phyloP scores from a whole-genome alignment of 176 grass and related monocot species.

The Aegilops sharonensis region DNA sequence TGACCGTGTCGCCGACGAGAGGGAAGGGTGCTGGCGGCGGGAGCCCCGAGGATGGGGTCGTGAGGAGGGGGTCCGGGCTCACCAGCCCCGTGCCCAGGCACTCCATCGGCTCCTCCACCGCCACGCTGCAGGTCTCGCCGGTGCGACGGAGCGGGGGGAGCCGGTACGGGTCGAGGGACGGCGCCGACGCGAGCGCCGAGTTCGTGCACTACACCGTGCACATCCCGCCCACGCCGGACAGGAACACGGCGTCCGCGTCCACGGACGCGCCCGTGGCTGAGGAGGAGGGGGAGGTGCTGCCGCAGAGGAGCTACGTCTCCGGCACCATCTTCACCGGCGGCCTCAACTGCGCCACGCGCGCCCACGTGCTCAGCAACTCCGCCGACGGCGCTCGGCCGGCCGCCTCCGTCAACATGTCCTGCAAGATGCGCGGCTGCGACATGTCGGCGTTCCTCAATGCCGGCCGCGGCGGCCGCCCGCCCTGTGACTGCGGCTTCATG shows the following conservation, averaged over 20 bases:
- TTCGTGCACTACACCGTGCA: constrained; percentile 96
- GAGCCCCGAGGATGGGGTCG: constrained; percentile 17
- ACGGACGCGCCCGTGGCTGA: neutral
- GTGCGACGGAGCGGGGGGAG: constrained; percentile 35
- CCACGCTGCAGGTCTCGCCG: constrained; percentile 46
- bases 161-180: constrained; percentile 50
- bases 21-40: constrained; percentile 24
- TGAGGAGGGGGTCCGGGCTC: constrained; percentile 54
- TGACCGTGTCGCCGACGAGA: constrained; percentile 36
- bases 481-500: constrained; percentile 83
- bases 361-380: constrained; percentile 57
- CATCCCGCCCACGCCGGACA: constrained; percentile 86
- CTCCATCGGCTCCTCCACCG: constrained; percentile 49
- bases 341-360: constrained; percentile 76
- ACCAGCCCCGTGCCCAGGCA: constrained; percentile 68
- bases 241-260: neutral
- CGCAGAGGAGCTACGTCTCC: constrained; percentile 72
- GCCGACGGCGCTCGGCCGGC: neutral
- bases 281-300: constrained; percentile 26
- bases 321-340: constrained; percentile 96
- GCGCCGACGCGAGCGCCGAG: constrained; percentile 36
- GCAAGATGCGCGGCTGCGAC: constrained; percentile 91
- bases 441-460: constrained; percentile 43
- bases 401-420: constrained; percentile 51
- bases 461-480: constrained; percentile 11